Conservation (phyloP, 2,329 filamentous ascomycete species). For the Cercospora sp. region DNA sequence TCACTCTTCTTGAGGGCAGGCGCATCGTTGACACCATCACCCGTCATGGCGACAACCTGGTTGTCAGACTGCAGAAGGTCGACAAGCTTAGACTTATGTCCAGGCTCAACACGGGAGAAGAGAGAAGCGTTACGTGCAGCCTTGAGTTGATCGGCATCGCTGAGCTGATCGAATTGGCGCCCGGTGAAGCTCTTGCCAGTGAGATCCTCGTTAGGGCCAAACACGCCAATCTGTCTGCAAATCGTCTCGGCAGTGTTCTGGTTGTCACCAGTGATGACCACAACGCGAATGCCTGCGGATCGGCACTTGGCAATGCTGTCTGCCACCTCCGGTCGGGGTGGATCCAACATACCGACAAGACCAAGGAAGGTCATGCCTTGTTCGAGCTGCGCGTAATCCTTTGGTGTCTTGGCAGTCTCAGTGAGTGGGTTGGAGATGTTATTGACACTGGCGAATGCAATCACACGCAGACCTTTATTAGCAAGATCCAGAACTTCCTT, state of each 20-base stretch:
- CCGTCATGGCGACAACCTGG: slow-evolving; percentile 98
- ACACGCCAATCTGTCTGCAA: slow-evolving; percentile 95
- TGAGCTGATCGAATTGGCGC: slow-evolving; percentile 87
- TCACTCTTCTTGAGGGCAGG: slow-evolving; percentile 97
- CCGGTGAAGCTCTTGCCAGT: slow-evolving; percentile 93
- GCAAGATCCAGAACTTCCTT: slow-evolving; percentile 87
- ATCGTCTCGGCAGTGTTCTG: slow-evolving; percentile 97
- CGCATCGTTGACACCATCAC: slow-evolving; percentile 97
- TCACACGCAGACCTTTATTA: slow-evolving; percentile 88
- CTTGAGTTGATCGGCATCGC: slow-evolving; percentile 73
- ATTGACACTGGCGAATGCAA: slow-evolving; percentile 84
- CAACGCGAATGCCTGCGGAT: slow-evolving; percentile 90
- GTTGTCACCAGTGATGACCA: slow-evolving; percentile 98
- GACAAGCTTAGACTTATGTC: slow-evolving; percentile 96
- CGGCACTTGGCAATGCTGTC: slow-evolving; percentile 84
- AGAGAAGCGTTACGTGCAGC: slow-evolving; percentile 84
- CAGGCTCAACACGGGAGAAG: slow-evolving; percentile 94
- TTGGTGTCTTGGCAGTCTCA: slow-evolving; percentile 71
- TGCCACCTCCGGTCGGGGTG: slow-evolving; percentile 87
- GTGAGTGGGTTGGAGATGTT: slow-evolving; percentile 70
- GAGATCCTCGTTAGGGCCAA: slow-evolving; percentile 77
- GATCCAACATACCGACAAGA: slow-evolving; percentile 94
- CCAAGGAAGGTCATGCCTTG: slow-evolving; percentile 93
- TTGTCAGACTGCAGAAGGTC: slow-evolving; percentile 90
- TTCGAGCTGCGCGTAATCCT: slow-evolving; percentile 83